Percentiles rank a stretch among this genome's conserved stretches.
phyloP scores from a whole-genome alignment of 2,329 filamentous ascomycete species.

The Penicillium sp. region DNA sequence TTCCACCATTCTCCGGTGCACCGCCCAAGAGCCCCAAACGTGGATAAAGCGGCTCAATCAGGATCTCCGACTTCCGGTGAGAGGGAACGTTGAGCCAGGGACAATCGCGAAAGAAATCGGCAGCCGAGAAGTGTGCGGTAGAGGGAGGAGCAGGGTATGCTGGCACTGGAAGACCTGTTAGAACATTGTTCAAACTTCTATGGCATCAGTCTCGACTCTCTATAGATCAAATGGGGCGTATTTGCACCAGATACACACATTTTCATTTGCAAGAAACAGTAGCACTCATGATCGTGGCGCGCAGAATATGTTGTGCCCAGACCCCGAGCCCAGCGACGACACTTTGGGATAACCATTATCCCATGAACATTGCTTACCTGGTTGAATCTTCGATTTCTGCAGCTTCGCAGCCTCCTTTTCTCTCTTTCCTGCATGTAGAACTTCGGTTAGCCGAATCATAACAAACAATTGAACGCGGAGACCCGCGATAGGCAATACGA shows the following conservation, averaged over 20 bases:
- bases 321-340: conserved; percentile 30
- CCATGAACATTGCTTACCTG: conserved; percentile 22
- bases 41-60: conserved; percentile 59
- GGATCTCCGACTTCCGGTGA: conserved; percentile 60
- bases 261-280: neutral
- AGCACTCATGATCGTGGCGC: neutral
- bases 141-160: conserved; percentile 28
- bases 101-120: conserved; percentile 74
- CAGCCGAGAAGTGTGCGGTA: conserved; percentile 43
- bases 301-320: neutral
- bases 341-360: conserved; percentile 9
- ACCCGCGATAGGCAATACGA: neutral
- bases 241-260: conserved; percentile 6
- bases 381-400: conserved; percentile 28
- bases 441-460: conserved; percentile 5
- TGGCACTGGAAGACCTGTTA: conserved; percentile 39
- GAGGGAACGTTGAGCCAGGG: conserved; percentile 77
- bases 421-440: conserved; percentile 29
- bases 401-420: conserved; percentile 32
- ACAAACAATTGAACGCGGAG: neutral
- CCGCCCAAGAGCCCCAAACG: conserved; percentile 75
- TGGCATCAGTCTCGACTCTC: conserved; percentile 31
- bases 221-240: conserved; percentile 1
- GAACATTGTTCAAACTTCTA: conserved; percentile 34
- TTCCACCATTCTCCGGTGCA: conserved; percentile 58